phyloP scores from a whole-genome alignment of 1,284 basidiomycete species.

The Apiotrichum gamsii region DNA sequence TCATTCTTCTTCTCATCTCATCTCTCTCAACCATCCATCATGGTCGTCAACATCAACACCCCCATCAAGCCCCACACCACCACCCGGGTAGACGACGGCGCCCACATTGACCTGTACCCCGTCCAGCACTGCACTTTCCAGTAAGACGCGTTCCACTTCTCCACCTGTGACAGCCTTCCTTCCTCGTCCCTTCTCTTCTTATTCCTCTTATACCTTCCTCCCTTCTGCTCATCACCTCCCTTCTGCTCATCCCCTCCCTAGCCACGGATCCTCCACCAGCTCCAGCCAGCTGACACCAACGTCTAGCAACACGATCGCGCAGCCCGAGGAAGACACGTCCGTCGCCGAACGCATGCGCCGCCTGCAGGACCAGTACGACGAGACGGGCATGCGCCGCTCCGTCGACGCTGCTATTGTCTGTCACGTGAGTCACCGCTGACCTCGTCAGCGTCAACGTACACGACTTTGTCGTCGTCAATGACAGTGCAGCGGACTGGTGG shows the following conservation, averaged over 20 bases:
- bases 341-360: slow-evolving; percentile 82
- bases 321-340: slow-evolving; percentile 93
- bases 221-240: background rate
- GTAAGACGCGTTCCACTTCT: too few relatives aligned
- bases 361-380: slow-evolving; percentile 92
- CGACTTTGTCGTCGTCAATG: too few relatives aligned
- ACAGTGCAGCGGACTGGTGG: background rate
- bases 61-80: too few relatives aligned
- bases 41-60: background rate
- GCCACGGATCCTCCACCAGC: background rate
- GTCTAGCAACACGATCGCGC: slow-evolving; percentile 50
- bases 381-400: slow-evolving; percentile 87
- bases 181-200: too few relatives aligned
- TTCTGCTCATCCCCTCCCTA: background rate
- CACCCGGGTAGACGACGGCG: background rate
- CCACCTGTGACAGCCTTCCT: too few relatives aligned
- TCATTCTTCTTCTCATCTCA: too few relatives aligned
- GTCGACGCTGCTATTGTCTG: slow-evolving; percentile 96
- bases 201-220: background rate
- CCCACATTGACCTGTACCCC: slow-evolving; percentile 10
- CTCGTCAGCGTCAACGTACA: too few relatives aligned
- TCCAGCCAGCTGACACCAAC: too few relatives aligned
- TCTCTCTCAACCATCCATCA: background rate
- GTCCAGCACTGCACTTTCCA: slow-evolving; percentile 17
- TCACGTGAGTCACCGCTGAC: slow-evolving; percentile 53